Base-by-base conservation (phyloP, 306 rosid genomes). In the Fragaria vesca region DNA sequence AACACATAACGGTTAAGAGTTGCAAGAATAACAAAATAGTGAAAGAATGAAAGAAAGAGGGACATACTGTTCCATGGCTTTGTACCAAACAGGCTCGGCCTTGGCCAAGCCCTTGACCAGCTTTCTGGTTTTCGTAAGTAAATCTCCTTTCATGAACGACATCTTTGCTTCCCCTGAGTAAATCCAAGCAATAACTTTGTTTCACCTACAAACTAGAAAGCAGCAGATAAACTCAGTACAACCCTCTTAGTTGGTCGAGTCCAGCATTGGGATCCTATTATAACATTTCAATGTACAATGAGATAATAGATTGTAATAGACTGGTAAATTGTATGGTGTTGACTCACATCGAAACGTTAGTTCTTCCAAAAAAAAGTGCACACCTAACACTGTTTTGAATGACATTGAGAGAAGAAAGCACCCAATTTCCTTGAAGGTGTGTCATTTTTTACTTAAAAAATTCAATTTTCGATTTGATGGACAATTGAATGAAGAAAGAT, bases 21-120 rank as follows among this genome's bases (percentile, higher is more conserved):
- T 40, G 16, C 20, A 70, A 38, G 17, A 61, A 21, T n/a, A 10
- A 61, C 1, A 34, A 66, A 63, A 73, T 57, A 43, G 12, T 57
- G 68, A 66, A 34, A 55, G 77, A 80, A 48, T 32, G 62, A 63
- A 61, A 73, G 76, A 74, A 66, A 63, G 67, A 69, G 75, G 69
- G 69, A 79, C 88, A 36, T 47, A 92, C 97, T 84, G 91, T 80
- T 92, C 93, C 98, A 92, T 92, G 83, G 97, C 98, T 87, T 94
- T 94, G 85, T 92, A 93, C 97, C 97, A 94, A 51, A 86, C 61
- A 21, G 98, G 97, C 84, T 94, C 91, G 0, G 91, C 83, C 82
- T 78, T 86, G 78, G 97, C 98, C 72, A 89, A 69, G 58, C 98
- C 98, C 85, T 90, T 92, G 32, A 92, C 97, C 16, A 94, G 92